Conservation (phyloP, 306 rosid genomes). For the Quercus aquifolioides region DNA sequence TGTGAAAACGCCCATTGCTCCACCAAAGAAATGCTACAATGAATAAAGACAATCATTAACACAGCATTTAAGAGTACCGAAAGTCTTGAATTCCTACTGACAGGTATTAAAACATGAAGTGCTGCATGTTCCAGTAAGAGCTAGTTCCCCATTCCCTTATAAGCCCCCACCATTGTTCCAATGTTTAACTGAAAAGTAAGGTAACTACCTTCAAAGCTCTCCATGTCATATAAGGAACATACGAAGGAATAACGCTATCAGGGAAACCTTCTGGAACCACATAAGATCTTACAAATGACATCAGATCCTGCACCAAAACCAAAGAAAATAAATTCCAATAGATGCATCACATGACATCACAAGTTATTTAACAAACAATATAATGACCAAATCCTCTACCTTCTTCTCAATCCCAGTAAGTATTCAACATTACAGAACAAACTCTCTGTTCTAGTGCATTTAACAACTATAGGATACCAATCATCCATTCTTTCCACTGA, state of each 20-base stretch:
- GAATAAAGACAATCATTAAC: neutral
- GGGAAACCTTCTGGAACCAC: conserved; percentile 99
- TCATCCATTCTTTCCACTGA: too few relatives aligned
- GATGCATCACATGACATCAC: too few relatives aligned
- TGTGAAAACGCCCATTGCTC: conserved; percentile 99
- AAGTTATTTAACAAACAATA: neutral
- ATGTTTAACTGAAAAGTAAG: neutral
- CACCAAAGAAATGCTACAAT: conserved; percentile 88
- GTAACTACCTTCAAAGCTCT: conserved; percentile 82
- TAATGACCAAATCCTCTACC: neutral
- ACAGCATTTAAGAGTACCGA: neutral
- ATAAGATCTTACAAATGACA: conserved; percentile 75
- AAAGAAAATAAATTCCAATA: neutral
- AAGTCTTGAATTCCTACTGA: neutral
- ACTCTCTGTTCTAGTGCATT: neutral
- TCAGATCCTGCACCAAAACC: conserved; percentile 54
- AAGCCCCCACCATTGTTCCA: neutral
- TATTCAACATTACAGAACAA: neutral
- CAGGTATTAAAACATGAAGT: too few relatives aligned
- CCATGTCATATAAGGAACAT: conserved; percentile 97
- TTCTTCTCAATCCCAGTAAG: neutral
- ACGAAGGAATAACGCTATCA: conserved; percentile 77
- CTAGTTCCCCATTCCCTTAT: neutral
- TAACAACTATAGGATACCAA: neutral
- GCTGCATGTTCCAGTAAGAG: neutral